Evolutionary conservation across 1,139 yeast genomes (phyloP).

Genomic region (Citeromyces hawaiiensis): DNA sequence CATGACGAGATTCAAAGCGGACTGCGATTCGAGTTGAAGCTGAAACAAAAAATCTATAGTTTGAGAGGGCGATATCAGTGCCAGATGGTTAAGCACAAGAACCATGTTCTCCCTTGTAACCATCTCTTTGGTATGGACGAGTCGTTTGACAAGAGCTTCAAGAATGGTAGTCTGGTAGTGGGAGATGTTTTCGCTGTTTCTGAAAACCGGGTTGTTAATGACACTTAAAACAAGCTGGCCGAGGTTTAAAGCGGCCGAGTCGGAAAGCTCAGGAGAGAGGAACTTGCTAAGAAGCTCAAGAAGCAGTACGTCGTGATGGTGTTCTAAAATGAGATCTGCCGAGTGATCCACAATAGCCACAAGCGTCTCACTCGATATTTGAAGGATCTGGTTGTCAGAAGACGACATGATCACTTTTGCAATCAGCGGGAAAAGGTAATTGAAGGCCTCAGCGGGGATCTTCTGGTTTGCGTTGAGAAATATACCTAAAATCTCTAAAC

Average conservation of each 20-base stretch:
- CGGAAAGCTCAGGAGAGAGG: constrained; percentile 59
- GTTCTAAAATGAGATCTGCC: constrained; percentile 27
- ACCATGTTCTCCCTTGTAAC: constrained; percentile 67
- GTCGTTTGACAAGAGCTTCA: constrained; percentile 58
- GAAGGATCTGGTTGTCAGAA: constrained; percentile 69
- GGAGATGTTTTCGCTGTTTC: constrained; percentile 20
- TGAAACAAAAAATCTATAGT: constrained; percentile 46
- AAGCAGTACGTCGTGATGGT: constrained; percentile 40
- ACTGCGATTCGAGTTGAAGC: constrained; percentile 18
- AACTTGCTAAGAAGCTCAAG: constrained; percentile 55
- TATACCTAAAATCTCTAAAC: constrained; percentile 52
- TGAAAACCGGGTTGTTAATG: constrained; percentile 36
- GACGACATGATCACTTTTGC: constrained; percentile 37
- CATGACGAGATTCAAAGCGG: constrained; percentile 35
- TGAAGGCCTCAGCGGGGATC: constrained; percentile 35
- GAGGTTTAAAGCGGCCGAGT: constrained; percentile 65
- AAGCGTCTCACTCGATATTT: constrained; percentile 66
- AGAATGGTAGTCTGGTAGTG: constrained; percentile 42
- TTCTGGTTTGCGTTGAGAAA: constrained; percentile 25
- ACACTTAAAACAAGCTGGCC: constrained; percentile 60
- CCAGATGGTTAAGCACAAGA: constrained; percentile 63
- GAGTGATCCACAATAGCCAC: constrained; percentile 41
- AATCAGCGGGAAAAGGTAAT: constrained; percentile 35
- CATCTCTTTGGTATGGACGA: constrained; percentile 52
- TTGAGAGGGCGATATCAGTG: constrained; percentile 43